Conservation (phyloP, 768 basidiomycete genomes). For the Exsudoporus frostii region DNA sequence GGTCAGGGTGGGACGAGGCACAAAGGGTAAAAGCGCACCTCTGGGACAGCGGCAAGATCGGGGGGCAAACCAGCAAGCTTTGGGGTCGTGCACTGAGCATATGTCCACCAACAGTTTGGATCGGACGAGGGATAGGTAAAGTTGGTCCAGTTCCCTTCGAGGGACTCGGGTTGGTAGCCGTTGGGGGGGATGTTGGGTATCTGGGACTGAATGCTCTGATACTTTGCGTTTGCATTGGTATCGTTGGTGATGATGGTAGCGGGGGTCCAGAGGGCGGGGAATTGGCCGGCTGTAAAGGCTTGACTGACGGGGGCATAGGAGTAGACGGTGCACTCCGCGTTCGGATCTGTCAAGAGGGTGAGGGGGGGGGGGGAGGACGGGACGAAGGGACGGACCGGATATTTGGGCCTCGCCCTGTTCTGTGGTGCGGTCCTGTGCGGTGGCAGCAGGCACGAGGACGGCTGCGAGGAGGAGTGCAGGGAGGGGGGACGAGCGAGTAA, state of each 20-base stretch:
- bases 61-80: slow-evolving; percentile 41
- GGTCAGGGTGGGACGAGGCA: neutral
- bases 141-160: slow-evolving; percentile 31
- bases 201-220: slow-evolving; percentile 38
- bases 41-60: slow-evolving; percentile 48
- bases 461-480: neutral
- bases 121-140: slow-evolving; percentile 39
- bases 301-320: slow-evolving; percentile 35
- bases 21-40: slow-evolving; percentile 31
- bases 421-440: slow-evolving; percentile 31
- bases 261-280: slow-evolving; percentile 45
- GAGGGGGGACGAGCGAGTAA: neutral
- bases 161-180: slow-evolving; percentile 21
- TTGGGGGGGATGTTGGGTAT: slow-evolving; percentile 51
- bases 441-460: neutral
- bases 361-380: neutral
- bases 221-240: slow-evolving; percentile 41
- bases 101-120: slow-evolving; percentile 48
- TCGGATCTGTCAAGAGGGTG: slow-evolving; percentile 26
- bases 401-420: slow-evolving; percentile 38
- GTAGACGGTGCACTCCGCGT: slow-evolving; percentile 43
- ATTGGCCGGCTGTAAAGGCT: slow-evolving; percentile 31
- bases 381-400: slow-evolving; percentile 26
- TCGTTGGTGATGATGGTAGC: slow-evolving; percentile 45
- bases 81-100: slow-evolving; percentile 42